Conservation (phyloP, 2,329 filamentous ascomycete genomes). For the Hymenoscyphus occultus region DNA sequence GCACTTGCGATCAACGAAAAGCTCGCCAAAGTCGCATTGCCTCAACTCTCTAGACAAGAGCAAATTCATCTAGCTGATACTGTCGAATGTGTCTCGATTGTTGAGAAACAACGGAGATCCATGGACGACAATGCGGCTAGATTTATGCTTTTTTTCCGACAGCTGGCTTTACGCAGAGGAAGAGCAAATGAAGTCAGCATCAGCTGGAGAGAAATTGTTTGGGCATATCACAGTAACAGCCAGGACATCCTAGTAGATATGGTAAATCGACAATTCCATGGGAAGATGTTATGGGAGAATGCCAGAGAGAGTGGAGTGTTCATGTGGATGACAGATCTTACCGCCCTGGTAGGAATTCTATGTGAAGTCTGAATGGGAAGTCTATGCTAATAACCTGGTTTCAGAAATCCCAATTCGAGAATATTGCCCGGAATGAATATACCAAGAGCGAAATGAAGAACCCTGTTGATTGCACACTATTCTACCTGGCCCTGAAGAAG, state of each 20-base stretch:
- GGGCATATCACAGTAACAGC: constrained; percentile 79
- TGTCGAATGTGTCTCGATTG: constrained; percentile 77
- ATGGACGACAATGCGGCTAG: constrained; percentile 87
- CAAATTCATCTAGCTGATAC: constrained; percentile 84
- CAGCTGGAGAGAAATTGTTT: constrained; percentile 75
- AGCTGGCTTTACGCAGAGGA: constrained; percentile 69
- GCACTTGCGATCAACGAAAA: constrained; percentile 71
- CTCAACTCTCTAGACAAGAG: constrained; percentile 78
- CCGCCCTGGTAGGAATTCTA: constrained; percentile 62
- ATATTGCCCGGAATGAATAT: constrained; percentile 91
- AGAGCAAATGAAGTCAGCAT: constrained; percentile 64
- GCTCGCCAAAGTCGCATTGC: constrained; percentile 69
- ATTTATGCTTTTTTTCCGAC: constrained; percentile 83
- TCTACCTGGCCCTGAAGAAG: constrained; percentile 86
- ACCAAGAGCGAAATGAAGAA: constrained; percentile 83
- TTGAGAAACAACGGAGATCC: constrained; percentile 82
- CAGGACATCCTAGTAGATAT: constrained; percentile 90
- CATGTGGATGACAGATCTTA: constrained; percentile 84
- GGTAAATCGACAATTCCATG: constrained; percentile 74
- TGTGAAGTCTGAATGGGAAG: background rate
- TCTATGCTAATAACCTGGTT: constrained; percentile 15
- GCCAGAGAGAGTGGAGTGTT: constrained; percentile 86
- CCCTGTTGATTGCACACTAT: constrained; percentile 85
- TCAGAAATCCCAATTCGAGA: constrained; percentile 76
- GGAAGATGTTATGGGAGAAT: constrained; percentile 77